Conservation (phyloP, 257 asterid species). For the Pogostemon cablin region DNA sequence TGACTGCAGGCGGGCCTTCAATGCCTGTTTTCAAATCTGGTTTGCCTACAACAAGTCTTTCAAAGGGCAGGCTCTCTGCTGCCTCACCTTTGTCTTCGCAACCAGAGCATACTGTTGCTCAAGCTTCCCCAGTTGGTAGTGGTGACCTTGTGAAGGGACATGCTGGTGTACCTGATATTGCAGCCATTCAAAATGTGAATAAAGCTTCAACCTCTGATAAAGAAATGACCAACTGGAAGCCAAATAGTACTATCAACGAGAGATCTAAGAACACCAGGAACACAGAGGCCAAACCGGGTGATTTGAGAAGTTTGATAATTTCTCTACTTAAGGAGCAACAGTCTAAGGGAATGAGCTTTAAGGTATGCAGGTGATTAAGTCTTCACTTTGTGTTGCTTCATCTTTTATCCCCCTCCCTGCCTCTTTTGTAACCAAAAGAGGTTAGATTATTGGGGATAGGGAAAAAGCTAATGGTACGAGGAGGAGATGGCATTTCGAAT, state of each 20-base stretch:
- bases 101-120: constrained; percentile 59
- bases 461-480: neutral
- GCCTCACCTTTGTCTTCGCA: constrained; percentile 74
- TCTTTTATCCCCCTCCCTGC: neutral
- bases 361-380: constrained; percentile 51
- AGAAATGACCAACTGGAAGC: constrained; percentile 53
- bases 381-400: constrained; percentile 26
- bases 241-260: constrained; percentile 44
- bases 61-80: constrained; percentile 61
- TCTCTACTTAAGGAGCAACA: constrained; percentile 75
- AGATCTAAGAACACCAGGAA: constrained; percentile 48
- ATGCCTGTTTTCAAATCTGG: constrained; percentile 61
- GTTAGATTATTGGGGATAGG: constrained; percentile 10
- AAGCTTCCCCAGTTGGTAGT: constrained; percentile 57
- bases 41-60: constrained; percentile 52
- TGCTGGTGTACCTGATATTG: constrained; percentile 42
- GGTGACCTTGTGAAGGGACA: constrained; percentile 59
- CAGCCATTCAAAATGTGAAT: constrained; percentile 45
- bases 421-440: constrained; percentile 1
- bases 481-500: constrained; percentile 29
- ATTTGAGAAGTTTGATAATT: constrained; percentile 67
- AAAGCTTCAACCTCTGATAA: constrained; percentile 58
- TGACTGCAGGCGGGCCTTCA: constrained; percentile 63
- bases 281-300: constrained; percentile 52
- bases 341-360: constrained; percentile 78